A percentile compares a stretch with the other conserved stretches of the same genome.
These are phyloP conservation scores for Plasmodium knowlesi DNA, from an alignment of 169 alveolate genomes.

Conservation along the genomic window DNA sequence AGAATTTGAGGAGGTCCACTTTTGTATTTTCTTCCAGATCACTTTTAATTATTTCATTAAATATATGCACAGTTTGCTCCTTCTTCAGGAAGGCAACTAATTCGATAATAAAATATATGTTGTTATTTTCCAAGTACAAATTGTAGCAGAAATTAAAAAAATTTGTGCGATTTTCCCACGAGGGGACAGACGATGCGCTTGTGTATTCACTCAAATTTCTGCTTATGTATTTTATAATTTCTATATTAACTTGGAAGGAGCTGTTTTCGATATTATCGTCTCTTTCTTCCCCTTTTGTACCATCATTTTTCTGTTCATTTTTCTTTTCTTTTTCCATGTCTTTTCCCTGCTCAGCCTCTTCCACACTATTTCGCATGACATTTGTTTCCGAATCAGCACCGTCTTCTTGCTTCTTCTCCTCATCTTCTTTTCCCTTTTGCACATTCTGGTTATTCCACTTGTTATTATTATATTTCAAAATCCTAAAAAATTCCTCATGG, in stretches of 20 bases:
- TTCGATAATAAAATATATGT: conserved; percentile 55
- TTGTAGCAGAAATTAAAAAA: conserved; percentile 65
- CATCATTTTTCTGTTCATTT: background rate
- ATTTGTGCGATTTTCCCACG: conserved; percentile 21
- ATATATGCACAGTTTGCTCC: conserved; percentile 63
- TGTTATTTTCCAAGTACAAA: conserved; percentile 66
- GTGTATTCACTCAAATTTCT: conserved; percentile 19
- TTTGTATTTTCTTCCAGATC: conserved; percentile 61
- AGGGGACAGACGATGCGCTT: conserved; percentile 2
- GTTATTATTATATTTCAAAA: conserved; percentile 50
- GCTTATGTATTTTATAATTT: conserved; percentile 65
- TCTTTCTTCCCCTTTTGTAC: background rate
- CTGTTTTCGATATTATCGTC: background rate
- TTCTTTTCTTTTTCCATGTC: background rate
- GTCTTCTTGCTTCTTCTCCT: background rate
- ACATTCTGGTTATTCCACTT: background rate
- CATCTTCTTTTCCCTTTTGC: background rate
- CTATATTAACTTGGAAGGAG: conserved; percentile 57
- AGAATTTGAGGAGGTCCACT: conserved; percentile 48
- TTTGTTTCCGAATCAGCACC: background rate
- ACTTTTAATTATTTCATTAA: conserved; percentile 66
- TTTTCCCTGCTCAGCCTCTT: background rate
- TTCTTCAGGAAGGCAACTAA: conserved; percentile 52
- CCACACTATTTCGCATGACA: background rate
- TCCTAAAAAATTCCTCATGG: conserved; percentile 71